Conservation (phyloP, 768 basidiomycete species). For the Pleurotus tuoliensis region DNA sequence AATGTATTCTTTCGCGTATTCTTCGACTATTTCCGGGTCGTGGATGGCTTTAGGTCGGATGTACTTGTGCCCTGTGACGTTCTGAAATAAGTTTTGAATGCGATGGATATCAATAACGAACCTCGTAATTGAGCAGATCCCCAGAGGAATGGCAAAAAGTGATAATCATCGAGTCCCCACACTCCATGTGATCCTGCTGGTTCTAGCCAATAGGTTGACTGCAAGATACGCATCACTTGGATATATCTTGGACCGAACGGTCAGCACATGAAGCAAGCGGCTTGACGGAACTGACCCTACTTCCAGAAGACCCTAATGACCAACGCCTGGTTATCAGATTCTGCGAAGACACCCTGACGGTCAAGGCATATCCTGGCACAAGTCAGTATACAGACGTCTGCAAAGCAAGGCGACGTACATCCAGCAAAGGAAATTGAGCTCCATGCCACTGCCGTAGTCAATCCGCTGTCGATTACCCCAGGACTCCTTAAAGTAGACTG, state of each 20-base stretch:
- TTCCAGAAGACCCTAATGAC: slow-evolving; percentile 89
- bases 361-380: slow-evolving; percentile 73
- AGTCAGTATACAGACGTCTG: neutral
- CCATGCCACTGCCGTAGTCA: slow-evolving; percentile 99
- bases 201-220: slow-evolving; percentile 95
- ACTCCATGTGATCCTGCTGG: slow-evolving; percentile 99
- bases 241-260: slow-evolving; percentile 67
- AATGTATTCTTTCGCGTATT: slow-evolving; percentile 91
- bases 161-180: slow-evolving; percentile 96
- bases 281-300: slow-evolving; percentile 28
- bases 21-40: slow-evolving; percentile 85
- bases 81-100: neutral
- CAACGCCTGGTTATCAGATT: slow-evolving; percentile 67
- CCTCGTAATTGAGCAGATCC: slow-evolving; percentile 78
- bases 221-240: slow-evolving; percentile 77
- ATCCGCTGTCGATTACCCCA: slow-evolving; percentile 93
- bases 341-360: slow-evolving; percentile 58
- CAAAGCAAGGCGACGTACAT: slow-evolving; percentile 52
- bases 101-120: slow-evolving; percentile 14
- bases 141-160: slow-evolving; percentile 90
- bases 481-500: slow-evolving; percentile 75
- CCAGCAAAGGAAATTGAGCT: slow-evolving; percentile 96
- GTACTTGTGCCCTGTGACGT: slow-evolving; percentile 71
- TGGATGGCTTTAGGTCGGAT: slow-evolving; percentile 92
- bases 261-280: neutral